These are phyloP conservation scores for Aspergillus fumigatus DNA, from an alignment of 2,329 filamentous ascomycete genomes.

Conservation along the genomic window DNA sequence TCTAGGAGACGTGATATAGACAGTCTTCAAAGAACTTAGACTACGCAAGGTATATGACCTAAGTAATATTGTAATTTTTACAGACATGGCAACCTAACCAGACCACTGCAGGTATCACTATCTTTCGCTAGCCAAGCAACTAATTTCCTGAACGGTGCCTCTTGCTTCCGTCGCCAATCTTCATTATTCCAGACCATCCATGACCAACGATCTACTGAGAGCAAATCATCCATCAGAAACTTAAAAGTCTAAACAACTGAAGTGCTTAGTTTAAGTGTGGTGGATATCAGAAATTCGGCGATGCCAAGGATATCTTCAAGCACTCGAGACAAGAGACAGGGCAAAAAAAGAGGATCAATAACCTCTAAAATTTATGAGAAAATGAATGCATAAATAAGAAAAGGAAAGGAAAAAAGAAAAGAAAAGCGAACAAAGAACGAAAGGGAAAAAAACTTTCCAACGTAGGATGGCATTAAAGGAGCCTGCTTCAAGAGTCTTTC, in stretches of 20 bases:
- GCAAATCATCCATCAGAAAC: slow-evolving; percentile 4
- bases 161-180: slow-evolving; percentile 19
- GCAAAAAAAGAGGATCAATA: not conserved
- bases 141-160: slow-evolving; percentile 14
- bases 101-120: not conserved
- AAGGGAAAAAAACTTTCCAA: not conserved
- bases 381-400: too few relatives aligned
- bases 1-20: slow-evolving; percentile 1
- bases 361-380: too few relatives aligned
- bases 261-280: not conserved
- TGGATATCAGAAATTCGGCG: slow-evolving; percentile 3
- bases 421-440: not conserved
- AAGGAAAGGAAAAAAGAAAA: too few relatives aligned
- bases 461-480: not conserved
- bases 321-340: not conserved
- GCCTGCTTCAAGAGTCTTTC: not conserved
- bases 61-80: not conserved
- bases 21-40: not conserved
- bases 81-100: not conserved
- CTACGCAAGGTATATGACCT: not conserved
- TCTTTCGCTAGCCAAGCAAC: slow-evolving; percentile 6
- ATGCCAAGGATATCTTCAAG: slow-evolving; percentile 4
- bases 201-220: not conserved
- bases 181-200: slow-evolving; percentile 18
- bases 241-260: slow-evolving; percentile 4